phyloP scores from a whole-genome alignment of 257 asterid genomes.

The Verbascum thapsus region DNA sequence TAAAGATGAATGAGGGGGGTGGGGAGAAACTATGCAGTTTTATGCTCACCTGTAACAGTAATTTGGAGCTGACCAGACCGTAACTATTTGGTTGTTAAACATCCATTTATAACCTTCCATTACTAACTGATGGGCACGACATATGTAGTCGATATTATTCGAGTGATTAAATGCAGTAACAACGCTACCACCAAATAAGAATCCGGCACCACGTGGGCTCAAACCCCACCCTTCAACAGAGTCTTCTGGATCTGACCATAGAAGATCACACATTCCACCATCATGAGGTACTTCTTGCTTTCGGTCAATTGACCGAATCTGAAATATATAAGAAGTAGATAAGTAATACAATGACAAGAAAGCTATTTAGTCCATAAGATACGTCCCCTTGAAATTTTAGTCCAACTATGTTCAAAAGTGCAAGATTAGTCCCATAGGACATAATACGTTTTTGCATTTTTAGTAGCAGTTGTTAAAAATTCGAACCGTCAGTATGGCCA shows the following conservation, averaged over 20 bases:
- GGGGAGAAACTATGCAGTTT: background rate
- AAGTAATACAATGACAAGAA: slow-evolving; percentile 5
- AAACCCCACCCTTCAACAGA: slow-evolving; percentile 95
- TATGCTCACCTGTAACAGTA: slow-evolving; percentile 81
- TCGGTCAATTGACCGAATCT: slow-evolving; percentile 93
- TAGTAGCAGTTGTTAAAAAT: too few species aligned
- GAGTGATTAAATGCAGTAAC: slow-evolving; percentile 82
- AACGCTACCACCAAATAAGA: slow-evolving; percentile 86
- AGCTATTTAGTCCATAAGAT: too few species aligned
- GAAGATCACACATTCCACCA: slow-evolving; percentile 98
- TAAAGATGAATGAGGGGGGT: background rate
- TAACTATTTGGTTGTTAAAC: slow-evolving; percentile 88
- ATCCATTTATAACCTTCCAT: slow-evolving; percentile 99
- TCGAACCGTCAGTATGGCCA: too few species aligned
- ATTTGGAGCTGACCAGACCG: slow-evolving; percentile 99
- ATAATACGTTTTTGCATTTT: too few species aligned
- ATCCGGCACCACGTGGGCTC: slow-evolving; percentile 99
- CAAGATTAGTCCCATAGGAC: too few species aligned
- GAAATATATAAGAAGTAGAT: slow-evolving; percentile 32
- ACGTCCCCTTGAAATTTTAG: too few species aligned
- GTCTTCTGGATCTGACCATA: slow-evolving; percentile 99
- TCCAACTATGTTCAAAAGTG: too few species aligned
- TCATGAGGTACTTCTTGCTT: slow-evolving; percentile 99
- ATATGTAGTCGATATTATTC: slow-evolving; percentile 82
- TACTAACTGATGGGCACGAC: slow-evolving; percentile 98